Evolutionary conservation across 129 eudicot genomes (phyloP).

Genomic region (Centella asiatica): DNA sequence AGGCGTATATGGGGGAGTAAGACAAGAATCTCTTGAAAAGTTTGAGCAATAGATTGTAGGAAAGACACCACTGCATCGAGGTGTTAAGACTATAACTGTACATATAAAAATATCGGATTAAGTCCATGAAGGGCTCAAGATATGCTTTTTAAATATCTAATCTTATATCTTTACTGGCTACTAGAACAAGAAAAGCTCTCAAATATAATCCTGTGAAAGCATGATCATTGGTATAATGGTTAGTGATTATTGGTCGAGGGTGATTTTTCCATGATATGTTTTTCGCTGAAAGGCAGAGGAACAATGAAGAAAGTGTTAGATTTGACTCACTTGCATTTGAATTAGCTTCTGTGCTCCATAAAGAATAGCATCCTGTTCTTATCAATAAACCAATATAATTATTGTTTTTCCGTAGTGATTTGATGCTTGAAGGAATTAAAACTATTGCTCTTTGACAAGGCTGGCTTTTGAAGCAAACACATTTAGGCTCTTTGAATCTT

Average conservation of each 20-base stretch:
- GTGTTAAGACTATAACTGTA: neutral
- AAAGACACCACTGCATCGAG: neutral
- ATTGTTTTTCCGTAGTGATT: neutral
- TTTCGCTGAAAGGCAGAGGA: neutral
- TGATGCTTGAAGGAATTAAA: slow-evolving; percentile 6
- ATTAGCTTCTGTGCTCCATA: slow-evolving; percentile 1
- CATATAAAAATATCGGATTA: slow-evolving; percentile 5
- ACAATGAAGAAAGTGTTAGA: neutral
- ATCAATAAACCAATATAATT: slow-evolving; percentile 4
- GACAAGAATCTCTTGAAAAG: slow-evolving; percentile 21
- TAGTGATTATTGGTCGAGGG: neutral
- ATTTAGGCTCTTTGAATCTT: neutral
- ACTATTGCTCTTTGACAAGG: slow-evolving; percentile 2
- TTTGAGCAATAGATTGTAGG: slow-evolving; percentile 14
- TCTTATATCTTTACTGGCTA: slow-evolving; percentile 1
- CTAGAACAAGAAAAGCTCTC: neutral
- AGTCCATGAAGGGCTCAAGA: neutral
- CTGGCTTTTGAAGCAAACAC: slow-evolving; percentile 1
- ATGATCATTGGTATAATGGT: neutral
- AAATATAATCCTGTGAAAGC: neutral
- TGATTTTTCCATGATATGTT: neutral
- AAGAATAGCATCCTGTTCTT: slow-evolving; percentile 7
- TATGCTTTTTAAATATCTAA: neutral
- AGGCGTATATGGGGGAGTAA: slow-evolving; percentile 1
- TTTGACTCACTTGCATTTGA: neutral